Evolutionary conservation across 2,329 filamentous ascomycete species (phyloP).

Genomic region (Fusarium xyrophilum): DNA sequence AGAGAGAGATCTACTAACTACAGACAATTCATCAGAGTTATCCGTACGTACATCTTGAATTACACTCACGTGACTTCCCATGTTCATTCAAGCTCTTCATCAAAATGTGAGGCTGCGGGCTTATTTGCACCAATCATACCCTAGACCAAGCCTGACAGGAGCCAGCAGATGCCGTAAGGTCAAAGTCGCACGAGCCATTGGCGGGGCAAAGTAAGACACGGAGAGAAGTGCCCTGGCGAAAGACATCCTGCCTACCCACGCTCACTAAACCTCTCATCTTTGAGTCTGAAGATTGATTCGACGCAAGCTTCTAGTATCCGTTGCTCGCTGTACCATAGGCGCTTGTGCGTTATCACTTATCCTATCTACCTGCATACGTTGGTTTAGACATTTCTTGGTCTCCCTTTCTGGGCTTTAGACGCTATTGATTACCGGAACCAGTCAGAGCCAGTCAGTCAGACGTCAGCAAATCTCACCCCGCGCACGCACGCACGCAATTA

Average conservation of each 20-base stretch:
- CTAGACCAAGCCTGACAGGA: conserved; percentile 14
- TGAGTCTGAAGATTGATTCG: conserved; percentile 28
- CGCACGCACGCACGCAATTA: conserved; percentile 11
- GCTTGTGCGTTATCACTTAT: not conserved
- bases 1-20: not conserved
- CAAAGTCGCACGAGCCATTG: conserved; percentile 27
- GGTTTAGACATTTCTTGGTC: conserved; percentile 3
- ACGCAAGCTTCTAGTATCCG: conserved; percentile 16
- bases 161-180: conserved; percentile 30
- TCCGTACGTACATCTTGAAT: not conserved
- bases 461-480: conserved; percentile 29
- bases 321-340: not conserved
- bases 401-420: not conserved
- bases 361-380: not conserved
- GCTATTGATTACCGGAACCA: conserved; percentile 6
- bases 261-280: conserved; percentile 13
- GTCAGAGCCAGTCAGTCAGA: conserved; percentile 12
- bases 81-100: not conserved
- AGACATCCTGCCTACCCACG: conserved; percentile 2
- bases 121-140: conserved; percentile 32
- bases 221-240: conserved; percentile 29
- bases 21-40: not conserved
- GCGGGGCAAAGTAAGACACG: conserved; percentile 32
- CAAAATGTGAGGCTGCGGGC: conserved; percentile 3
- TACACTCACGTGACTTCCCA: conserved; percentile 19